Evolutionary conservation across 2,329 filamentous ascomycete genomes (phyloP), one percentile per base, ranked within the genome.

Genomic region (Alternaria sp.): DNA sequence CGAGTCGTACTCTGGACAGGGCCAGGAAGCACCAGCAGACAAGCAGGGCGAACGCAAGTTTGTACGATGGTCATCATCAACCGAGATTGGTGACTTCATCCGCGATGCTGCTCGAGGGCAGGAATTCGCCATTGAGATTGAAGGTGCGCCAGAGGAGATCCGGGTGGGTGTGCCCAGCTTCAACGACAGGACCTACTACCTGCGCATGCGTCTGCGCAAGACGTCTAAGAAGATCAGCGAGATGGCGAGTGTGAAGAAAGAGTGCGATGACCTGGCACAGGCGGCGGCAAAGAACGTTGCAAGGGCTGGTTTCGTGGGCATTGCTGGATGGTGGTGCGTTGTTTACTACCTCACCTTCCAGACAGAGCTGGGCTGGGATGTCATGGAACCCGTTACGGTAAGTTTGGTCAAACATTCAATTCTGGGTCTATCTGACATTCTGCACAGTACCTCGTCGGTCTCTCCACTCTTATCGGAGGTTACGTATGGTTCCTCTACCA

Each of bases 401-500:
- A 67, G 78, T 12, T 51, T 15, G 21, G 9, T n/a, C 46, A n/a
- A n/a, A 9, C 25, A 28, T 25, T 43, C 3, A 49, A 58, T 53
- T 54, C 18, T 12, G 43, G 46, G 15, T 26, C 18, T 6, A 50
- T 14, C 63, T 70, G 28, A 64, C 21, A 50, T 14, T 33, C 6
- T 28, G 3, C 30, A 18, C 26, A 79, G 33, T 97, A 97, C 75
- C 88, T 97, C 15, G 93, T 92, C 3, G 92, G 93, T n/a, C 84
- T 97, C 67, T 88, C 90, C 1, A 94, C 92, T 12, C 88, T 97
- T 74, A 96, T 97, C 83, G 90, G 90, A 8, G 94, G 93, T 69
- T 97, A 97, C 75, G 84, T 97, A 58, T 97, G 93, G 93, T 97
- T 97, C 78, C 83, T 97, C 12, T 97, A 94, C 81, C 92, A 97